A percentile compares a stretch with the other conserved stretches of the same genome.
phyloP scores from a whole-genome alignment of 805 yeast species.

The Yarrowia phangngaensis region DNA sequence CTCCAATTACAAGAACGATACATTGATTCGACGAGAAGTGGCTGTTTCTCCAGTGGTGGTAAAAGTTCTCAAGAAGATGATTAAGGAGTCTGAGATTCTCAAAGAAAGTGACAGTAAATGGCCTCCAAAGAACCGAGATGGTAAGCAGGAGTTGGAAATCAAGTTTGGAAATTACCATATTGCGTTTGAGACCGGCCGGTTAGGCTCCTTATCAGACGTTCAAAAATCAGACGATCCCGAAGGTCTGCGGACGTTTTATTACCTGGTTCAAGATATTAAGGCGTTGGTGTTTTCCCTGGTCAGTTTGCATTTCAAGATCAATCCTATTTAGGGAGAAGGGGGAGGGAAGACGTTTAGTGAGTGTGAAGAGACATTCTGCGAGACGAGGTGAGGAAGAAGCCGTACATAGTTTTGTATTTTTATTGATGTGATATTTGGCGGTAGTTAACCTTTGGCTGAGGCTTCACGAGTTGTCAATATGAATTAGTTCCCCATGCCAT shows the following conservation, averaged over 20 bases:
- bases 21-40: constrained; percentile 43
- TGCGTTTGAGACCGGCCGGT: constrained; percentile 41
- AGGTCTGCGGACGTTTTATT: constrained; percentile 46
- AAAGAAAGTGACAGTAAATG: constrained; percentile 43
- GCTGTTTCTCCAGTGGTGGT: constrained; percentile 41
- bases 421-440: too few species aligned
- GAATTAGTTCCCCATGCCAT: too few species aligned
- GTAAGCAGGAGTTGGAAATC: constrained; percentile 45
- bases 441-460: too few species aligned
- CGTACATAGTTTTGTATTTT: too few species aligned
- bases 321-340: constrained; percentile 21
- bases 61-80: constrained; percentile 39
- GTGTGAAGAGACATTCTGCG: too few species aligned
- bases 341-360: too few species aligned
- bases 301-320: constrained; percentile 44
- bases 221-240: constrained; percentile 44
- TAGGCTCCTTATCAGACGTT: constrained; percentile 44
- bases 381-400: too few species aligned
- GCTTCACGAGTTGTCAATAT: too few species aligned
- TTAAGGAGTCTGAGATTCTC: constrained; percentile 43
- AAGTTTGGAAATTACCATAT: constrained; percentile 40
- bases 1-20: constrained; percentile 46
- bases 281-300: constrained; percentile 46
- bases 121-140: constrained; percentile 44
- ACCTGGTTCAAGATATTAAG: constrained; percentile 45